Percentiles rank a stretch among this genome's conserved stretches.
phyloP scores from a whole-genome alignment of 1,284 basidiomycete species.

The Austroboletus niveus region DNA sequence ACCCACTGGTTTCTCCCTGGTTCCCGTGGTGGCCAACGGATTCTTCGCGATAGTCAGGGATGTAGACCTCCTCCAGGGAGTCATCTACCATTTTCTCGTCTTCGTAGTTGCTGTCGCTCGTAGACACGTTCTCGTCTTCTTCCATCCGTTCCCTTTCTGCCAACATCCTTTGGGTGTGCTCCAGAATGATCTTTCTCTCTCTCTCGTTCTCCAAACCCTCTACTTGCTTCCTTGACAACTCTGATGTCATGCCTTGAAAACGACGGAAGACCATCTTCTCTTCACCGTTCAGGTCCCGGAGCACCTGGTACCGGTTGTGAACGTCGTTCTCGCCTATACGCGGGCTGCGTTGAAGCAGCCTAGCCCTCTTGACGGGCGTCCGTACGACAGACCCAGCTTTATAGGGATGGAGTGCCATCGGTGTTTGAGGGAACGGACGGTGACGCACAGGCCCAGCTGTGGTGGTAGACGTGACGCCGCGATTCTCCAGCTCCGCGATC shows the following conservation, averaged over 20 bases:
- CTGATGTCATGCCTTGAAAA: constrained; percentile 18
- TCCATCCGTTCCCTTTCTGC: constrained; percentile 9
- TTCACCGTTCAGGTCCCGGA: constrained; percentile 12
- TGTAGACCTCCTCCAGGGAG: constrained; percentile 1
- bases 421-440: constrained; percentile 24
- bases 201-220: constrained; percentile 15
- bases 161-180: constrained; percentile 22
- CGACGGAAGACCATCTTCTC: constrained; percentile 22
- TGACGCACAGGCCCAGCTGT: background rate
- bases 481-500: constrained; percentile 16
- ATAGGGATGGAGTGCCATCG: constrained; percentile 19
- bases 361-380: constrained; percentile 30
- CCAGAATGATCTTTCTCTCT: constrained; percentile 15
- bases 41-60: constrained; percentile 5
- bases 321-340: constrained; percentile 29
- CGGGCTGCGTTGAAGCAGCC: constrained; percentile 26
- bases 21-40: constrained; percentile 13
- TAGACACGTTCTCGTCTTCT: constrained; percentile 5
- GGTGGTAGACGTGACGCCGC: constrained; percentile 9
- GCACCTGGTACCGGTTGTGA: constrained; percentile 21
- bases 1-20: constrained; percentile 1
- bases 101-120: constrained; percentile 13
- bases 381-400: constrained; percentile 30
- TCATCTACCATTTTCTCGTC: constrained; percentile 8
- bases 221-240: constrained; percentile 25